Evolutionary conservation across 805 yeast genomes (phyloP), one percentile per base, ranked within the genome.

Genomic region (Yarrowia osloensis): DNA sequence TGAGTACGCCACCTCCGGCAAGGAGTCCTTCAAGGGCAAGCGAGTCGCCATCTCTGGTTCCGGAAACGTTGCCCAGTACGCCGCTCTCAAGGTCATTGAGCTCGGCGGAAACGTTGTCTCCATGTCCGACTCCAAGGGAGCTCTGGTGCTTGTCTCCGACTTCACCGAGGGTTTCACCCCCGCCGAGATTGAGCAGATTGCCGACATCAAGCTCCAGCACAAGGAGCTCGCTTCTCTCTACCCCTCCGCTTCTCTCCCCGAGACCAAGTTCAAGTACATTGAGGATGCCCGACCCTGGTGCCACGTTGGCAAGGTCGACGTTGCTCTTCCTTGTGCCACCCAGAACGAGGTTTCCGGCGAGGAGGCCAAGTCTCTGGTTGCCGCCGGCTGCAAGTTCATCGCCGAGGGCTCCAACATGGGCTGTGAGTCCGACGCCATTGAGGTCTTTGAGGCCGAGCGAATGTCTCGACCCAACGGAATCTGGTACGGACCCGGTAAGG

Each of bases 371-470:
- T 91, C 94, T 76, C 87, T 94, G 77, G 88, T 94, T 73, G 93
- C 90, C 74, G 89, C 95, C 71, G 98, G 98, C 77, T 86, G 88
- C 81, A 89, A 89, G 81, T 93, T 80, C 84, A 88, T 94, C 77
- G 98, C 99, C 74, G 99, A 94, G 86, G 99, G 99, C 79, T 94
- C 98, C 77, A 94, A 94, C 85, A 94, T 94, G 99, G 98, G 99
- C 78, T 94, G 97, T 73, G 93, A 98, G 74, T 89, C 90, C 81
- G 98, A 94, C 80, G 99, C 99, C 73, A 91, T 94, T 73, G 91
- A 88, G 73, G 92, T 90, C 70, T 94, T 93, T 75, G 99, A 94
- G 86, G 72, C 82, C 68, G 80, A 79, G 73, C 78, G 83, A 47
- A 65, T 70, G 40, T 26, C 62, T 21, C 50, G 70, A 19, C 70